phyloP scores from a whole-genome alignment of 2,329 filamentous ascomycete genomes.

The Sporothrix variecibatus region DNA sequence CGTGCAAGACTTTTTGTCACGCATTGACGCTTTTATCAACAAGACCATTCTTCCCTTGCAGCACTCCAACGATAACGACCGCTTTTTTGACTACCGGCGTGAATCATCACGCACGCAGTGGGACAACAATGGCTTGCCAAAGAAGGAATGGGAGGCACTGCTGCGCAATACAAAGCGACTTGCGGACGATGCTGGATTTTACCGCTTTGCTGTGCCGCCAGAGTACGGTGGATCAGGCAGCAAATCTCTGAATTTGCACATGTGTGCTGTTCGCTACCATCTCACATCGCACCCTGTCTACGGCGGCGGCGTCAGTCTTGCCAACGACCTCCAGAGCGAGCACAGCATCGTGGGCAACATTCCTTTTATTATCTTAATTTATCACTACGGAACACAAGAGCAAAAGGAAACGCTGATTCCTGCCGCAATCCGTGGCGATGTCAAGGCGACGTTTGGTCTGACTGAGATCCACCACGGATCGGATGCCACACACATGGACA shows the following conservation, averaged over 20 bases:
- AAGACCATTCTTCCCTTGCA: background rate
- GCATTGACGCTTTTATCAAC: background rate
- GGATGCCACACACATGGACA: background rate
- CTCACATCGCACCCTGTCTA: background rate
- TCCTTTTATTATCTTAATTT: background rate
- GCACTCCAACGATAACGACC: background rate
- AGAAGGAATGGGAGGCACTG: background rate
- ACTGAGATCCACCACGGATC: background rate
- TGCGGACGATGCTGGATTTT: background rate
- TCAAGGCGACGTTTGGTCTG: background rate
- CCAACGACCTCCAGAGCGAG: background rate
- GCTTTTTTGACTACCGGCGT: background rate
- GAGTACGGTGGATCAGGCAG: background rate
- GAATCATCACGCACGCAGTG: background rate
- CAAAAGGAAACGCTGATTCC: background rate
- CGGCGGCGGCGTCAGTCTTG: background rate
- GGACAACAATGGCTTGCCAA: background rate
- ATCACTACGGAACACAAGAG: background rate
- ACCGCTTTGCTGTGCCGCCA: background rate
- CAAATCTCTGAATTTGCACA: background rate
- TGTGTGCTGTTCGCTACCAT: background rate
- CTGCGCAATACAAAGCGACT: background rate
- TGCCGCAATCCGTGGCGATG: background rate
- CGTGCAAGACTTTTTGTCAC: background rate
- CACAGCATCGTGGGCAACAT: constrained; percentile 6